Conservation (phyloP, 2,329 filamentous ascomycete species). For the Alternaria hordeiaustralica region DNA sequence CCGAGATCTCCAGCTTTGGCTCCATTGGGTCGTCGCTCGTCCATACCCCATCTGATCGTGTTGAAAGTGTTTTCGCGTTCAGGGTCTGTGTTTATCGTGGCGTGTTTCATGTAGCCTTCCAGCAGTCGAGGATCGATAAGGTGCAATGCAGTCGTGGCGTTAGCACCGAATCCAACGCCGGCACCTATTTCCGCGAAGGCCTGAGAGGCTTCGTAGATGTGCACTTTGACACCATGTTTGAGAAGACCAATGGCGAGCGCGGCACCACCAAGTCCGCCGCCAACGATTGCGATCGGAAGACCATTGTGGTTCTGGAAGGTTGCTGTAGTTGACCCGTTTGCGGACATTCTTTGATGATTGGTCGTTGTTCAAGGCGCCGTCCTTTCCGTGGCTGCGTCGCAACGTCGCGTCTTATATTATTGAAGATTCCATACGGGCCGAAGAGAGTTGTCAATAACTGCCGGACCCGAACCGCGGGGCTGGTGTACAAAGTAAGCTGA, state of each 20-base stretch:
- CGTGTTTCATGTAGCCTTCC: constrained; percentile 34
- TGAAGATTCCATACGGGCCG: not conserved
- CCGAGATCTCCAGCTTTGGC: constrained; percentile 26
- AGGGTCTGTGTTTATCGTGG: constrained; percentile 28
- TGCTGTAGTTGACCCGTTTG: not conserved
- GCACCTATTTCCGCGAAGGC: constrained; percentile 37
- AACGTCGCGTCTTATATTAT: not conserved
- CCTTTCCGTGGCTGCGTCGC: not conserved
- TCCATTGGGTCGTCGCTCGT: constrained; percentile 13
- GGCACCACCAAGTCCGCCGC: constrained; percentile 40
- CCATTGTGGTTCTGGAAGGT: not conserved
- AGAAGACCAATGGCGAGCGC: constrained; percentile 36
- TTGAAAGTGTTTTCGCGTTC: constrained; percentile 22
- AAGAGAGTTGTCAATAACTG: not conserved
- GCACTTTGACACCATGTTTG: constrained; percentile 29
- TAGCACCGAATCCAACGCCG: constrained; percentile 37
- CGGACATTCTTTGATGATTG: not conserved
- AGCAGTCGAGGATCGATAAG: constrained; percentile 29
- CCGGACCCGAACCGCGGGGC: not conserved
- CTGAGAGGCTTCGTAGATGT: constrained; percentile 37
- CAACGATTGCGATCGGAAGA: constrained; percentile 35
- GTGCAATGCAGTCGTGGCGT: constrained; percentile 29
- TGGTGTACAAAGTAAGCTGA: not conserved
- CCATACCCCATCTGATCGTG: constrained; percentile 23
- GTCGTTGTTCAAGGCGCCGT: not conserved